phyloP scores from a whole-genome alignment of 1,284 basidiomycete species.

The Malassezia vespertilionis region DNA sequence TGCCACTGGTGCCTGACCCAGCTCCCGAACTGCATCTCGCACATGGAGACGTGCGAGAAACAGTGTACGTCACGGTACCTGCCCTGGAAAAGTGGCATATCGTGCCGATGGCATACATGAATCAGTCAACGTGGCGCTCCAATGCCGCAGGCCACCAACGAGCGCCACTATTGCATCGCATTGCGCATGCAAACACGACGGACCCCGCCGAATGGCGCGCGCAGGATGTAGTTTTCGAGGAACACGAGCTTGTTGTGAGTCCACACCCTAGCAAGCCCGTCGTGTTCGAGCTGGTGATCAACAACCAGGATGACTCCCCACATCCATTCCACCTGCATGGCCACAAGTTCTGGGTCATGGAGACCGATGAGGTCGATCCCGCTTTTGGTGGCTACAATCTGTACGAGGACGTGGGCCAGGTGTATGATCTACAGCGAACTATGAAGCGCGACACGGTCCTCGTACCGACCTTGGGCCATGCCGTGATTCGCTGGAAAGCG shows the following conservation, averaged over 20 bases:
- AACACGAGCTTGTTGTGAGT: conserved; percentile 21
- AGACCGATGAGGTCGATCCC: conserved; percentile 23
- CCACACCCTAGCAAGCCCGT: conserved; percentile 22
- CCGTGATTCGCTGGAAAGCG: conserved; percentile 27
- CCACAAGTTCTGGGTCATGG: conserved; percentile 50
- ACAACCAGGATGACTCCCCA: conserved; percentile 49
- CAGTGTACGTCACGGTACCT: conserved; percentile 16
- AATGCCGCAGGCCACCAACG: conserved; percentile 14
- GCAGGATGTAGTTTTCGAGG: neutral
- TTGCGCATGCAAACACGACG: neutral
- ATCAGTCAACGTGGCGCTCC: conserved; percentile 15
- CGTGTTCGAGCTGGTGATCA: conserved; percentile 41
- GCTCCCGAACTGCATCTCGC: conserved; percentile 14
- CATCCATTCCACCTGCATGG: conserved; percentile 51
- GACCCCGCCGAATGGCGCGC: neutral
- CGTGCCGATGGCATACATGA: conserved; percentile 19
- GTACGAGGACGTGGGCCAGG: conserved; percentile 5
- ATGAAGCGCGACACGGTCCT: conserved; percentile 34
- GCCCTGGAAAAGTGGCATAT: conserved; percentile 14
- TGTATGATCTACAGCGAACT: conserved; percentile 11
- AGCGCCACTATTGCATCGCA: conserved; percentile 9
- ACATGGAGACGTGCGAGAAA: conserved; percentile 12
- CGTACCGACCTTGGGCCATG: conserved; percentile 27
- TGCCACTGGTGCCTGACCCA: conserved; percentile 16
- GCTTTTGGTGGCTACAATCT: conserved; percentile 3